A percentile compares a stretch with the other conserved stretches of the same genome.
Evolutionary conservation across 768 basidiomycete genomes (phyloP).

Genomic region (Gyrodon lividus): DNA sequence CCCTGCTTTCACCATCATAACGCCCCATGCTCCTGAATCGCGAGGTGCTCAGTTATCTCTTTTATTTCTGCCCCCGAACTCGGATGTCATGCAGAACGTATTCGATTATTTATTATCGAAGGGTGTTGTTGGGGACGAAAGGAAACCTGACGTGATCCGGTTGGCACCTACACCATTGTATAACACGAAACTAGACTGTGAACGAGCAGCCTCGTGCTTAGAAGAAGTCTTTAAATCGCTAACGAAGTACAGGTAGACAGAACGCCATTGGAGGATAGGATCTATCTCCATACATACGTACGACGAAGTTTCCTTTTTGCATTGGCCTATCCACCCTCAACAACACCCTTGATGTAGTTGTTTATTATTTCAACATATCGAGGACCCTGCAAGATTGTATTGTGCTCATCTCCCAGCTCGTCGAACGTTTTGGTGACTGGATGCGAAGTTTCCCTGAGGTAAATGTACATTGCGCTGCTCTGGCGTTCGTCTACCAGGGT

Average conservation of each 20-base stretch:
- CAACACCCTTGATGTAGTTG: slow-evolving; percentile 35
- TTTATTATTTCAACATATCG: slow-evolving; percentile 47
- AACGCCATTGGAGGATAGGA: not conserved
- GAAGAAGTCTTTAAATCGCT: slow-evolving; percentile 52
- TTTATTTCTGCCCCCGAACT: slow-evolving; percentile 60
- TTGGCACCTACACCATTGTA: slow-evolving; percentile 87
- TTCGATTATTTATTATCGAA: slow-evolving; percentile 54
- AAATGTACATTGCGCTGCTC: slow-evolving; percentile 56
- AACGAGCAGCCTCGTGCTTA: slow-evolving; percentile 62
- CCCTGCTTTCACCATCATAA: slow-evolving; percentile 87
- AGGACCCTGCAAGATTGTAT: slow-evolving; percentile 45
- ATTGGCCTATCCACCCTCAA: slow-evolving; percentile 3
- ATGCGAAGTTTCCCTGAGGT: slow-evolving; percentile 38
- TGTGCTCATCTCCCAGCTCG: slow-evolving; percentile 50
- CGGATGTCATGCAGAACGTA: slow-evolving; percentile 69
- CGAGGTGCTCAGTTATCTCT: slow-evolving; percentile 90
- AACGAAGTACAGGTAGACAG: slow-evolving; percentile 9
- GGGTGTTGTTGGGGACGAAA: slow-evolving; percentile 91
- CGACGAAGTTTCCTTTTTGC: not conserved
- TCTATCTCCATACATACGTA: slow-evolving; percentile 3
- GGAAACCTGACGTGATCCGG: slow-evolving; percentile 89
- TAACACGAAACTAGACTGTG: slow-evolving; percentile 77
- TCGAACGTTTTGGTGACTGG: slow-evolving; percentile 36
- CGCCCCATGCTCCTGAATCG: slow-evolving; percentile 62
- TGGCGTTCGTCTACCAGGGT: slow-evolving; percentile 63